Conservation (phyloP, 805 yeast genomes). For the Zygoascus bituminiphila region DNA sequence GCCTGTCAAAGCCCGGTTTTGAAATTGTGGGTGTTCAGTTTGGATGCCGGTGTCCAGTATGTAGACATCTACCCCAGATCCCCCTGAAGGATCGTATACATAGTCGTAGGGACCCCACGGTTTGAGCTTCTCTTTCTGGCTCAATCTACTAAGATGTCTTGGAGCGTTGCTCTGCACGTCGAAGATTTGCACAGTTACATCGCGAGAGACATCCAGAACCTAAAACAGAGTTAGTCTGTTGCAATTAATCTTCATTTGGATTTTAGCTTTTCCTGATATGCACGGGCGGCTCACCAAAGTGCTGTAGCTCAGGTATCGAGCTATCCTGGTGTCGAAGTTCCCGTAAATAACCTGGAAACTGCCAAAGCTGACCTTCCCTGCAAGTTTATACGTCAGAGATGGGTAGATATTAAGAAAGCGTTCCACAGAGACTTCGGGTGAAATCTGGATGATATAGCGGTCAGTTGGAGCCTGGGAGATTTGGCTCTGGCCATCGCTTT, state of each 20-base stretch:
- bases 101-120: constrained; percentile 34
- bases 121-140: constrained; percentile 19
- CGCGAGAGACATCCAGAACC: constrained; percentile 62
- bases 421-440: constrained; percentile 15
- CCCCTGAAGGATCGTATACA: constrained; percentile 37
- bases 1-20: constrained; percentile 33
- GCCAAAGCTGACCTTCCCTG: constrained; percentile 15
- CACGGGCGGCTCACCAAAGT: constrained; percentile 10
- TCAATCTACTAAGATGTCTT: constrained; percentile 32
- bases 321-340: constrained; percentile 13
- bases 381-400: constrained; percentile 9
- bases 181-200: constrained; percentile 51
- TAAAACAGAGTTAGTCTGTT: too few relatives aligned
- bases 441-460: constrained; percentile 16
- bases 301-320: constrained; percentile 13
- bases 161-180: constrained; percentile 47
- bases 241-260: not conserved
- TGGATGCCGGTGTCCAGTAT: constrained; percentile 73
- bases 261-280: not conserved
- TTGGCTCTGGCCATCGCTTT: not conserved
- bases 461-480: not conserved
- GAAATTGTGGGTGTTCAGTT: constrained; percentile 31
- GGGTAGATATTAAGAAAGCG: constrained; percentile 18
- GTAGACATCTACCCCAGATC: constrained; percentile 54
- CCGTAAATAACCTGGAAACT: constrained; percentile 19